Base-by-base conservation (phyloP, 805 yeast genomes). In the Candida peoriensis region DNA sequence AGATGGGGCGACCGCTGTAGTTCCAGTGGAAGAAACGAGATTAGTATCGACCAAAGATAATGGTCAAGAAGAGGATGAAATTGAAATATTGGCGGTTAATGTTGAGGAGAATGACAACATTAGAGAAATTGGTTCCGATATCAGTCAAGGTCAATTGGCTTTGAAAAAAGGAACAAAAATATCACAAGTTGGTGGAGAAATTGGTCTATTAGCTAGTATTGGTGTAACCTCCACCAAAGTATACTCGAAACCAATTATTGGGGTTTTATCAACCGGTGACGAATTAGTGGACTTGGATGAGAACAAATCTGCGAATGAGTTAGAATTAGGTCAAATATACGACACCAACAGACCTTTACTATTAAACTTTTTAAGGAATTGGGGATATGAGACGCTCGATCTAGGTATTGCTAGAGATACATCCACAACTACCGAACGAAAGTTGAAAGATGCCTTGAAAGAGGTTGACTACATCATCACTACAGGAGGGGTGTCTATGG, bases 401-500 rank as follows among this genome's bases (percentile, higher is more conserved):
- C 47, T 73, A 17, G 78, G 79, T 2, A 72, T 74, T 33, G 75
- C 69, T 4, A 34, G 57, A 2, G 81, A 76, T 43, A 52, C 52
- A 10, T 44, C 60, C 9, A 46, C 35, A 2, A 37, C 47, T 0
- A 47, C 72, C 5, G 54, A 43, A 14, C 31, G 34, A 0, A 63
- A 64, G 0, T 17, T 48, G 24, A 21, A 24, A 10, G 26, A 30
- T 8, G 45, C 44, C 1, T 50, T 67, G 17, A 38, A 43, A 5
- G 26, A 38, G 2, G 50, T 66, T 11, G 78, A 73, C 37, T 63
- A 63, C 24, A 43, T 73, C 24, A 57, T 73, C 24, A 72, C 78
- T 2, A 65, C 74, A 1, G 79, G 79, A 2, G 79, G 79, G 17
- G 79, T 73, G 2, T 73, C 79, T 1, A 73, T 73, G 79, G 79